phyloP scores from a whole-genome alignment of 768 basidiomycete species.

The Astraeus odoratus region DNA sequence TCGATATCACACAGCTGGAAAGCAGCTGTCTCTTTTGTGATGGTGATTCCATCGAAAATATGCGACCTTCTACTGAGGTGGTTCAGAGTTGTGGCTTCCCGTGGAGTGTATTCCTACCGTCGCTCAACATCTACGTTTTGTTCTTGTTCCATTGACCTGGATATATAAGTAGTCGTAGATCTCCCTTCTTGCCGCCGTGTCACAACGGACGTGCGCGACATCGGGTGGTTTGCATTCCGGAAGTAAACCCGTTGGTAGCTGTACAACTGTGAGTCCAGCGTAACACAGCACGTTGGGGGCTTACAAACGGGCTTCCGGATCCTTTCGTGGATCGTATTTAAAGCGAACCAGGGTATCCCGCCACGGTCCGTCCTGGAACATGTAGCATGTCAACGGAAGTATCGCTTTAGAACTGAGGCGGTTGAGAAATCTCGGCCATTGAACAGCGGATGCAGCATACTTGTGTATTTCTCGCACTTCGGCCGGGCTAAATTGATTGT shows the following conservation, averaged over 20 bases:
- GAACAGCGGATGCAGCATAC: constrained; percentile 36
- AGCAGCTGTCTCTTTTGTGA: constrained; percentile 82
- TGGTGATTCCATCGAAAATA: constrained; percentile 78
- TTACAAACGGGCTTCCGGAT: constrained; percentile 69
- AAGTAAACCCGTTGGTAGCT: constrained; percentile 94
- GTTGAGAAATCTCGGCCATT: constrained; percentile 2
- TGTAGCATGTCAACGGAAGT: constrained; percentile 76
- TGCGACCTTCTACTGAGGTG: constrained; percentile 52
- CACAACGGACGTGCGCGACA: constrained; percentile 69
- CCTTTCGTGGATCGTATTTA: constrained; percentile 82
- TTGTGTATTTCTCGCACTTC: constrained; percentile 72
- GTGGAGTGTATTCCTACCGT: constrained; percentile 16
- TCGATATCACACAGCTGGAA: constrained; percentile 92
- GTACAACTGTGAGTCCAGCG: constrained; percentile 7
- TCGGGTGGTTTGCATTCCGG: constrained; percentile 79
- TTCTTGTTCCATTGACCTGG: constrained; percentile 28
- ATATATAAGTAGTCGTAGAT: constrained; percentile 16
- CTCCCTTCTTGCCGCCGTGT: constrained; percentile 51
- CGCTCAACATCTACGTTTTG: constrained; percentile 26
- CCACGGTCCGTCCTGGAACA: constrained; percentile 93
- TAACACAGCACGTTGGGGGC: constrained; percentile 20
- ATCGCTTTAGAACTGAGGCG: constrained; percentile 66
- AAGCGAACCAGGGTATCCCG: constrained; percentile 82
- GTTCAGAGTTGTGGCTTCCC: not conserved
- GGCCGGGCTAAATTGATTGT: constrained; percentile 67